These are phyloP conservation scores for Protomyces inouyei DNA, from an alignment of 1,139 yeast species.

Conservation along the genomic window DNA sequence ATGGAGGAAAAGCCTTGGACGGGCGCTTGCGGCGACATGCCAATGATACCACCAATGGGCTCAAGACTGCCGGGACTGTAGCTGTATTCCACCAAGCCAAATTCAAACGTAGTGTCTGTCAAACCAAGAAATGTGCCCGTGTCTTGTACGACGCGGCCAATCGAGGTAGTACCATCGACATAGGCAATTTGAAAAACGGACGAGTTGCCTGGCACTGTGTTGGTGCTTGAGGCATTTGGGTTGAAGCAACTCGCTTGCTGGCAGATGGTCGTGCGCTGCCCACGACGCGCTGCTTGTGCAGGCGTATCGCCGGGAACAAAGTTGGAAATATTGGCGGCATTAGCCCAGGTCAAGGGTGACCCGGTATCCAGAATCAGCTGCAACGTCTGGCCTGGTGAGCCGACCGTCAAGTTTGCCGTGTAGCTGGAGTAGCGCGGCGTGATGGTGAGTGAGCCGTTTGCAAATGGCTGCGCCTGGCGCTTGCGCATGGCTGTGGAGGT, in stretches of 20 bases:
- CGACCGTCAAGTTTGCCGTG: conserved; percentile 16
- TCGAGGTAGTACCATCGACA: conserved; percentile 24
- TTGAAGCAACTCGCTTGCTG: conserved; percentile 16
- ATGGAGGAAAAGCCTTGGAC: conserved; percentile 8
- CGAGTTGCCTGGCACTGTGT: conserved; percentile 8
- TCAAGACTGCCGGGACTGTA: conserved; percentile 18
- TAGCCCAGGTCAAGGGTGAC: conserved; percentile 28
- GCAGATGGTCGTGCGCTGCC: conserved; percentile 12
- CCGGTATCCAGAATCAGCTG: conserved; percentile 27
- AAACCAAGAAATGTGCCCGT: conserved; percentile 12
- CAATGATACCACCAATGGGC: conserved; percentile 26
- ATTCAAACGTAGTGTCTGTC: conserved; percentile 11
- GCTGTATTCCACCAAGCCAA: conserved; percentile 25
- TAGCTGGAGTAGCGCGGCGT: conserved; percentile 3
- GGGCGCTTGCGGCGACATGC: conserved; percentile 24
- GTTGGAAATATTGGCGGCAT: conserved; percentile 21
- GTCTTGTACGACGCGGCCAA: conserved; percentile 26
- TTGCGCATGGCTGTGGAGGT: conserved; percentile 1
- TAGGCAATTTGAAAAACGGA: conserved; percentile 18
- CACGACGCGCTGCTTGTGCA: conserved; percentile 8
- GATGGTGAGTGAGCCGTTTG: conserved; percentile 8
- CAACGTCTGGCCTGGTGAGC: conserved; percentile 14
- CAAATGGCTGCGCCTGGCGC: not conserved
- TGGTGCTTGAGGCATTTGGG: conserved; percentile 3
- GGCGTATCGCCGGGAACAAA: conserved; percentile 13